Percentiles rank a stretch among this genome's conserved stretches.
These are phyloP conservation scores for Boletus sp. DNA, from an alignment of 1,284 basidiomycete genomes.

Conservation along the genomic window DNA sequence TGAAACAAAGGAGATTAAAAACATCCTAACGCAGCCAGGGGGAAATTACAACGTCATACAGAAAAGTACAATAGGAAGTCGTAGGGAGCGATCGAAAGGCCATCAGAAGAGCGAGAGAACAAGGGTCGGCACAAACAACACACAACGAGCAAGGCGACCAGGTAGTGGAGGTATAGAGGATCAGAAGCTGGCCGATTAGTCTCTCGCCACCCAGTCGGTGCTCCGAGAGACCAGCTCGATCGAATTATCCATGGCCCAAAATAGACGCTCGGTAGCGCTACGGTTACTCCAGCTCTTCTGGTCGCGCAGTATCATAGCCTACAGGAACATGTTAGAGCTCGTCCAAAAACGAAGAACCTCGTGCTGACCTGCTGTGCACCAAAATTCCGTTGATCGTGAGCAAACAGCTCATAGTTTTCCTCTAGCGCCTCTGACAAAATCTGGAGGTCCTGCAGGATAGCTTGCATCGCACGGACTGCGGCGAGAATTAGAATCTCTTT, in stretches of 20 bases:
- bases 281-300: constrained; percentile 90
- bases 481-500: constrained; percentile 69
- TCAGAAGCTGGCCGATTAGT: constrained; percentile 34
- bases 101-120: constrained; percentile 8
- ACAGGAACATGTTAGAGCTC: constrained; percentile 4
- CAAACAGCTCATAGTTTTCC: constrained; percentile 86
- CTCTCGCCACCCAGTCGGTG: constrained; percentile 78
- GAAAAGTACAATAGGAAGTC: constrained; percentile 23
- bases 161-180: neutral
- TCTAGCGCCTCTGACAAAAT: constrained; percentile 80
- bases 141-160: constrained; percentile 4
- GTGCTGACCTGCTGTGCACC: constrained; percentile 83
- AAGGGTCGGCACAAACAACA: constrained; percentile 13
- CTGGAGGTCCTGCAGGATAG: constrained; percentile 82
- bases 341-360: neutral
- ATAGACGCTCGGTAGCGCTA: constrained; percentile 81
- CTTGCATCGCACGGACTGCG: constrained; percentile 75
- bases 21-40: constrained; percentile 16
- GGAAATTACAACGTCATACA: constrained; percentile 25
- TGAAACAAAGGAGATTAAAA: constrained; percentile 13
- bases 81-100: constrained; percentile 2
- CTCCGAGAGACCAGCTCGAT: constrained; percentile 78
- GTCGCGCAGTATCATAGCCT: constrained; percentile 90
- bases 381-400: constrained; percentile 85
- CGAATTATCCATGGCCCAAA: constrained; percentile 85